Percentiles rank a stretch among this genome's conserved stretches.
phyloP scores from a whole-genome alignment of 371 early-diverging fungal species.

The Lichtheimia corymbifera region DNA sequence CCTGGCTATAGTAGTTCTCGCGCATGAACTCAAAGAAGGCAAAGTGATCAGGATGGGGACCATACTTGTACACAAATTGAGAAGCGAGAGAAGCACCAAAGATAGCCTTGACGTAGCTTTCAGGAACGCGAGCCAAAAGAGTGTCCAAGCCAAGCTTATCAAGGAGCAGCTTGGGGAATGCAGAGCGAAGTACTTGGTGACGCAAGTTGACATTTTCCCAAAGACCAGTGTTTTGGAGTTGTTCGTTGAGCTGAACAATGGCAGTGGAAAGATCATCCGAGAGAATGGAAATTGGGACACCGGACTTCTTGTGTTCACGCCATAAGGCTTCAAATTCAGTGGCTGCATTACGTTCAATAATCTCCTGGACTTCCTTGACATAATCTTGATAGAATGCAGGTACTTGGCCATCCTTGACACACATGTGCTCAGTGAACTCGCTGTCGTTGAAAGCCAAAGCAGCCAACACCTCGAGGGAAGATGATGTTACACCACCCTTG shows the following conservation, averaged over 20 bases:
- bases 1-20: conserved; percentile 26
- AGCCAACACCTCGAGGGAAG: conserved; percentile 93
- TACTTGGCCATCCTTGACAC: conserved; percentile 74
- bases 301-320: conserved; percentile 81
- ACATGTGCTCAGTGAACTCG: conserved; percentile 91
- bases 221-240: conserved; percentile 86
- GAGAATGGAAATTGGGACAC: conserved; percentile 79
- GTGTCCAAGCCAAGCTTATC: conserved; percentile 91
- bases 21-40: conserved; percentile 98
- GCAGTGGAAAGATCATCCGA: conserved; percentile 91
- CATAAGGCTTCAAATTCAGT: conserved; percentile 96
- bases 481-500: conserved; percentile 98
- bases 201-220: conserved; percentile 92
- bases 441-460: conserved; percentile 92
- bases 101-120: conserved; percentile 93
- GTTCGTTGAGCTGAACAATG: conserved; percentile 92
- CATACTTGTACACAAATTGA: conserved; percentile 95
- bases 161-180: conserved; percentile 90
- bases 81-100: conserved; percentile 94
- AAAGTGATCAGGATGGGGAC: conserved; percentile 92
- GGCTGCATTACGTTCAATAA: conserved; percentile 93
- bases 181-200: conserved; percentile 79
- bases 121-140: conserved; percentile 88
- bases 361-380: conserved; percentile 86
- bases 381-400: conserved; percentile 91